Evolutionary conservation across 306 rosid species (phyloP).

Genomic region (Cyclanthera cordifolia): DNA sequence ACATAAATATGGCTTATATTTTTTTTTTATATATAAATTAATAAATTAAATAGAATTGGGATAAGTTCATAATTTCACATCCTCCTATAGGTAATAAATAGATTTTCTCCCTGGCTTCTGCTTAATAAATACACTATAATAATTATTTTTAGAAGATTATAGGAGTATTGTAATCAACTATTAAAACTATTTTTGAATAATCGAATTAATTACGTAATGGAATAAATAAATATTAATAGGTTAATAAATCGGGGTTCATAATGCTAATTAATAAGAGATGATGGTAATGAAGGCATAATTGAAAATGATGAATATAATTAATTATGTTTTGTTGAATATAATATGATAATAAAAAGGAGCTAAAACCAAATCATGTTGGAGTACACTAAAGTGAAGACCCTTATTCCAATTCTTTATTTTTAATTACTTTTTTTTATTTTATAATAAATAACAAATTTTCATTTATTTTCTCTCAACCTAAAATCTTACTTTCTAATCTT

Average conservation of each 20-base stretch:
- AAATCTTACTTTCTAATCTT: background rate
- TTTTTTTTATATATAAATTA: no score
- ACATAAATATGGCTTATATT: no score
- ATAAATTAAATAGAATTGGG: no score
- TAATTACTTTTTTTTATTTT: background rate
- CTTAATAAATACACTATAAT: no score
- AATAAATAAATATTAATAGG: background rate
- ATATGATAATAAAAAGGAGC: background rate
- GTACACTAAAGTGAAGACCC: constrained; percentile 6
- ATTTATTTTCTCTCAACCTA: background rate
- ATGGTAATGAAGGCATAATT: background rate
- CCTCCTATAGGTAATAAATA: no score
- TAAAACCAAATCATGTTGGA: background rate
- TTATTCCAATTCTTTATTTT: background rate
- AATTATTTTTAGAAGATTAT: no score
- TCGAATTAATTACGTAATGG: background rate
- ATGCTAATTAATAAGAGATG: background rate
- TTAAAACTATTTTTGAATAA: background rate
- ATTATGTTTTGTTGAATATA: constrained; percentile 1
- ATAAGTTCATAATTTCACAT: no score
- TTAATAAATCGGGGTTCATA: background rate
- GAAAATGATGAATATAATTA: background rate
- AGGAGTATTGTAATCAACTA: background rate
- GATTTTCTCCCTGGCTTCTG: no score
- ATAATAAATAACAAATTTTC: background rate